Conservation (phyloP, 1,284 basidiomycete species). For the Apiotrichum siamense region DNA sequence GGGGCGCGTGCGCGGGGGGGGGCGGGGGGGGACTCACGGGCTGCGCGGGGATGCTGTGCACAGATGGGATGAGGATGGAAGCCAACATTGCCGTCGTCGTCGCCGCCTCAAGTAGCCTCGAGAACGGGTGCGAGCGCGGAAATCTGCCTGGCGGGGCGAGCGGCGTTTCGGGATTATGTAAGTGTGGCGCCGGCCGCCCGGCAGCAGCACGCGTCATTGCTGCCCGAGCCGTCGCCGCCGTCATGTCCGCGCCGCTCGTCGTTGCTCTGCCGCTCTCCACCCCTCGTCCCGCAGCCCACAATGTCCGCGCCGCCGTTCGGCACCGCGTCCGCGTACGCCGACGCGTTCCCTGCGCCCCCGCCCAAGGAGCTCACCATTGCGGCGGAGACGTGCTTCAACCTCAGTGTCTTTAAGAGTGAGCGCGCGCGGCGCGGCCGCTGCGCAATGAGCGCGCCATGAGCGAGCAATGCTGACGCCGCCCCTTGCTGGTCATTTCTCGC, state of each 20-base stretch:
- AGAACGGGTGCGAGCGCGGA: neutral
- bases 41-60: neutral
- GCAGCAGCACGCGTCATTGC: no score
- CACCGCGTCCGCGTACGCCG: slow-evolving; percentile 44
- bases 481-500: neutral
- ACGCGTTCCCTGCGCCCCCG: slow-evolving; percentile 43
- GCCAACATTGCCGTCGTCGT: neutral
- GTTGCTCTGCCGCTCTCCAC: neutral
- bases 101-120: neutral
- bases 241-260: no score
- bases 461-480: neutral
- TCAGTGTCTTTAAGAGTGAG: slow-evolving; percentile 75
- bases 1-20: neutral
- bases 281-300: neutral
- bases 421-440: no score
- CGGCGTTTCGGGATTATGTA: neutral
- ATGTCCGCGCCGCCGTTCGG: slow-evolving; percentile 40
- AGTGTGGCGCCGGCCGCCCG: neutral
- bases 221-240: no score
- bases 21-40: slow-evolving; percentile 11
- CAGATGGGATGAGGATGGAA: neutral
- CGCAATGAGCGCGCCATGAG: no score
- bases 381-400: slow-evolving; percentile 61
- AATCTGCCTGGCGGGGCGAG: neutral
- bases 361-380: slow-evolving; percentile 37